phyloP scores from a whole-genome alignment of 805 yeast species.

The Saccharomyces jurei region DNA sequence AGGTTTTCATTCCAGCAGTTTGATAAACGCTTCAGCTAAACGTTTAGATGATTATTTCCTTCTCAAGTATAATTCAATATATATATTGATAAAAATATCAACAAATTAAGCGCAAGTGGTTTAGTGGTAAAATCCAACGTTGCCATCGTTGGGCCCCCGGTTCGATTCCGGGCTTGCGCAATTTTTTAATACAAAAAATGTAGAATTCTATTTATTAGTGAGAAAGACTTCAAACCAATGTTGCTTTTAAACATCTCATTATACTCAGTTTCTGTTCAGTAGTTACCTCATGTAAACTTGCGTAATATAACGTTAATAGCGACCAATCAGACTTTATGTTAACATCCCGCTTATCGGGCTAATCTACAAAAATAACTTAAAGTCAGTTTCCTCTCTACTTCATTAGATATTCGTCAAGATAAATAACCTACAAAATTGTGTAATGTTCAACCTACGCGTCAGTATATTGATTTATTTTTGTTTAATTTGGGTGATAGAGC shows the following conservation, averaged over 20 bases:
- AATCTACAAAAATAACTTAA: neutral
- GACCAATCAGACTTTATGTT: neutral
- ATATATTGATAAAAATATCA: no score
- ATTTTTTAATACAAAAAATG: no score
- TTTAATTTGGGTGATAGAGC: neutral
- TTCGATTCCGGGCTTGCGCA: conserved; percentile 14
- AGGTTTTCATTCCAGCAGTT: no score
- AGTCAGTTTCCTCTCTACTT: neutral
- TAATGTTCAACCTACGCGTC: neutral
- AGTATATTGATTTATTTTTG: neutral
- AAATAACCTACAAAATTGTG: neutral
- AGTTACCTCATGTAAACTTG: no score
- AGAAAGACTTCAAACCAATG: no score
- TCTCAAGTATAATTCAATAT: no score
- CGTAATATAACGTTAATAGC: neutral
- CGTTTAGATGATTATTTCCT: no score
- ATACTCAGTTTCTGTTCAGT: neutral
- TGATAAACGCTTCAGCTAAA: no score
- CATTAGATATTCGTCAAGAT: neutral
- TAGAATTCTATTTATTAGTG: no score
- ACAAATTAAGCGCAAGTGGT: neutral
- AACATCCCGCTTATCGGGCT: neutral
- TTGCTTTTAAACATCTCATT: no score
- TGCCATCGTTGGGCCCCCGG: conserved; percentile 13
- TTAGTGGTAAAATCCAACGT: neutral